phyloP scores from a whole-genome alignment of 352 stramenopile genomes.

The Pythium vanterpoolii region DNA sequence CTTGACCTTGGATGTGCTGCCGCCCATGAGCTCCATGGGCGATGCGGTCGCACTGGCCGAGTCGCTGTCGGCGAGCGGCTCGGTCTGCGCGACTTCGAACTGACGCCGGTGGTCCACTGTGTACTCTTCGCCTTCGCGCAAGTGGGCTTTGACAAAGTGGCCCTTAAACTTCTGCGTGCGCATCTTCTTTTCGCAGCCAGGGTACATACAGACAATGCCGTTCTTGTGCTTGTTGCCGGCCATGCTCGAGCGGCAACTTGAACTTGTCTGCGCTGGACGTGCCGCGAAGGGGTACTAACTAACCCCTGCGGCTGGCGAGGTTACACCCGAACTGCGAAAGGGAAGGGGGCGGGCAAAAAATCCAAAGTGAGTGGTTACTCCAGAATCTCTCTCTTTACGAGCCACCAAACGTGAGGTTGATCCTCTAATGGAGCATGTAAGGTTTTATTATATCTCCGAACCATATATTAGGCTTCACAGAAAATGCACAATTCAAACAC shows the following conservation, averaged over 20 bases:
- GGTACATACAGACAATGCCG: constrained; percentile 80
- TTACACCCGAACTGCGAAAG: constrained; percentile 5
- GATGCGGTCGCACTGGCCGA: constrained; percentile 17
- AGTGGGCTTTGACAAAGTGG: constrained; percentile 75
- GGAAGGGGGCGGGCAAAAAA: background rate
- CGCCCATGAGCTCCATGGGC: constrained; percentile 20
- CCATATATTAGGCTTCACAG: constrained; percentile 22
- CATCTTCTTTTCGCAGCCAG: constrained; percentile 80
- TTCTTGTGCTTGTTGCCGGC: constrained; percentile 89
- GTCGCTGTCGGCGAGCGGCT: constrained; percentile 35
- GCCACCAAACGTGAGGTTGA: constrained; percentile 3
- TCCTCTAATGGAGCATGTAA: constrained; percentile 4
- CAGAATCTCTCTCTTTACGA: constrained; percentile 29
- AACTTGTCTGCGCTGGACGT: constrained; percentile 15
- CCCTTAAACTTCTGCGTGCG: constrained; percentile 87
- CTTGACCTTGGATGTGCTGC: constrained; percentile 22
- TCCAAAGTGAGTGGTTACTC: constrained; percentile 29
- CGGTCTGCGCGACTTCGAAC: constrained; percentile 72
- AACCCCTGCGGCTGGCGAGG: constrained; percentile 11
- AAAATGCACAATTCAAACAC: constrained; percentile 17
- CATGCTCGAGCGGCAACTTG: constrained; percentile 36
- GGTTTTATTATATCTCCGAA: constrained; percentile 20
- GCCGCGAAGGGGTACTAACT: constrained; percentile 8
- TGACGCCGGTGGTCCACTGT: constrained; percentile 69
- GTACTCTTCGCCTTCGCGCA: constrained; percentile 77